Conservation (phyloP, 495 filamentous ascomycete species). For the Bathelium albidoporum region DNA sequence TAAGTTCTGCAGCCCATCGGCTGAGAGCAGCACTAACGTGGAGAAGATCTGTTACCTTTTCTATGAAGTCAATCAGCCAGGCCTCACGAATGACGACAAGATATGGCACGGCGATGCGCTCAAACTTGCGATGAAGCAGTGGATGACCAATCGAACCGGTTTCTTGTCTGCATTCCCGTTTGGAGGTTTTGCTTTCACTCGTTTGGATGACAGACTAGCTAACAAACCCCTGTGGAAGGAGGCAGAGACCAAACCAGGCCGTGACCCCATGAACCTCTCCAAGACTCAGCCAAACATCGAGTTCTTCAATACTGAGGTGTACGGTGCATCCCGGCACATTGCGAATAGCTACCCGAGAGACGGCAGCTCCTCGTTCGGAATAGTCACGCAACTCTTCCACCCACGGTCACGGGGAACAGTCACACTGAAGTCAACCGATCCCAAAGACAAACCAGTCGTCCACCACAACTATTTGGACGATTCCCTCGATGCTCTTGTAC, state of each 20-base stretch:
- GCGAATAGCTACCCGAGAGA: not conserved
- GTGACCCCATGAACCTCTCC: slow-evolving; percentile 13
- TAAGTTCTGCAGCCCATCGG: slow-evolving; percentile 1
- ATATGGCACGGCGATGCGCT: slow-evolving; percentile 7
- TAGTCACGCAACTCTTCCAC: not conserved
- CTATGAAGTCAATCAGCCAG: slow-evolving; percentile 7
- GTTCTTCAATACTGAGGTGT: slow-evolving; percentile 43
- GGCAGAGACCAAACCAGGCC: not conserved
- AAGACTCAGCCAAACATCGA: slow-evolving; percentile 41
- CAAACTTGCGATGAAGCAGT: not conserved
- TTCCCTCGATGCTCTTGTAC: slow-evolving; percentile 8
- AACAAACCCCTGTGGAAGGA: slow-evolving; percentile 12
- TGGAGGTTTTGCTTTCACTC: slow-evolving; percentile 44
- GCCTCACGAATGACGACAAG: slow-evolving; percentile 7
- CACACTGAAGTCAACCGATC: slow-evolving; percentile 15
- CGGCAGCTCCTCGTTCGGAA: slow-evolving; percentile 11
- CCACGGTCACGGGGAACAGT: slow-evolving; percentile 12
- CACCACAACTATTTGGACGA: slow-evolving; percentile 10
- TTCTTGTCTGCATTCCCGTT: slow-evolving; percentile 19
- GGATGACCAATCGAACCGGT: slow-evolving; percentile 9
- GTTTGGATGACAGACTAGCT: slow-evolving; percentile 37
- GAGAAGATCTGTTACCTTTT: slow-evolving; percentile 1
- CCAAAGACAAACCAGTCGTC: slow-evolving; percentile 8
- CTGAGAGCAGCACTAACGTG: not conserved
- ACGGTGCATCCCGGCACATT: slow-evolving; percentile 37